Base-by-base conservation (phyloP, 148 eudicot genomes). In the Polygonum aviculare region DNA sequence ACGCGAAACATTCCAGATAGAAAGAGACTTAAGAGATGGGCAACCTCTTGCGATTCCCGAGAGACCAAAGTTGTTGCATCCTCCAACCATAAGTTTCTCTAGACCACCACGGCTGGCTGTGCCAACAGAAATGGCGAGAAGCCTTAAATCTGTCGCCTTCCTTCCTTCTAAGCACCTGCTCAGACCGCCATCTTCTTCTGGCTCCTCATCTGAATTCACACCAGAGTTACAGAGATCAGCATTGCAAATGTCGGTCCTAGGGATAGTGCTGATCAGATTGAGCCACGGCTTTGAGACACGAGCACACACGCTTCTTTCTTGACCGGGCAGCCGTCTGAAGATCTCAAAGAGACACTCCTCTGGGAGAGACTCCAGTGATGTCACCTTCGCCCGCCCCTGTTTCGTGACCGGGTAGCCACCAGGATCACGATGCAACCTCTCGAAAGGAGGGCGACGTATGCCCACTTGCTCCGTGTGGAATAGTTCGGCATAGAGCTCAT, bases 221-320 rank as follows among this genome's bases (percentile, higher is more conserved):
- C 45, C 55, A 2, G 87, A 76, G 3, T 74, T 3, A 72, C 0
- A 18, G 52, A 90, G 38, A 60, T 11, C 31, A 2, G 85, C 75
- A 3, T 76, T 72, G 21, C 35, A 41, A 48, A 89, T 78, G 78
- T 95, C 97, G 1, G 90, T 74, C 63, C 78, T 84, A 15, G 88
- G 81, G 52, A 93, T 81, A 73, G 79, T 85, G 74, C 87, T 81
- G 79, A 95, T 82, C 38, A 91, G 77, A 74, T 65, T 65, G 60
- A 95, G 94, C 99, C 99, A 95, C 0, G 86, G 93, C 85, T 89
- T 95, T 52, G 99, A 93, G 82, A 95, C 97, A 73, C 90, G 84
- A 75, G 99, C 97, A 11, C 88, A 81, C 35, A 83, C 79, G 78
- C 93, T 88, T 77, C 94, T 89, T 78, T 84, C 90, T 75, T 80